Percentiles rank a stretch among this genome's conserved stretches.
phyloP scores from a whole-genome alignment of 2,329 filamentous ascomycete species.

The Kalaharituber pfeilii region DNA sequence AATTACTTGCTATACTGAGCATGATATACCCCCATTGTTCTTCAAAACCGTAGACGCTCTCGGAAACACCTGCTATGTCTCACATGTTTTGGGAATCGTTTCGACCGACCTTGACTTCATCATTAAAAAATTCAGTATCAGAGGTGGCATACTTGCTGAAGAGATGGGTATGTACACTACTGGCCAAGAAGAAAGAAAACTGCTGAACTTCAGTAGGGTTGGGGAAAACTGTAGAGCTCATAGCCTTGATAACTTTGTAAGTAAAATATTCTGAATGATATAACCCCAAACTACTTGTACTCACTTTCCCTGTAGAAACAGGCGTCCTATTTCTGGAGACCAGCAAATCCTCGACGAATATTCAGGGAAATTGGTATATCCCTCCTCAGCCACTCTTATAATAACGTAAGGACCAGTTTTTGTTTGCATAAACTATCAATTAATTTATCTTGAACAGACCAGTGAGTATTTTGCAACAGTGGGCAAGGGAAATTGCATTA shows the following conservation, averaged over 20 bases:
- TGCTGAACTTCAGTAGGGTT: too few relatives aligned
- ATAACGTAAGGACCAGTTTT: constrained; percentile 36
- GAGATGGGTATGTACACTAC: too few relatives aligned
- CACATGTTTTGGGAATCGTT: constrained; percentile 44
- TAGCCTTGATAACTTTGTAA: constrained; percentile 46
- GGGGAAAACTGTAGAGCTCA: constrained; percentile 62
- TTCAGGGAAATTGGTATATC: constrained; percentile 31
- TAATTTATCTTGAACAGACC: constrained; percentile 7
- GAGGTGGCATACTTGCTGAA: constrained; percentile 53
- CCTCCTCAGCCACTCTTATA: constrained; percentile 43
- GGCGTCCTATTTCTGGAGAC: too few relatives aligned
- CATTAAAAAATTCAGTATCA: constrained; percentile 25
- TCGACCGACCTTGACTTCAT: constrained; percentile 35
- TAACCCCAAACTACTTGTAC: too few relatives aligned
- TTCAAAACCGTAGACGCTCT: constrained; percentile 25
- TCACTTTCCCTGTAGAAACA: too few relatives aligned
- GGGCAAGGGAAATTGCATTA: constrained; percentile 41
- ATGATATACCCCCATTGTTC: constrained; percentile 25
- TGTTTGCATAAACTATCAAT: background rate
- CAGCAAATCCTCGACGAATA: constrained; percentile 27
- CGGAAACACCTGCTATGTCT: constrained; percentile 36
- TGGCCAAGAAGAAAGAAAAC: too few relatives aligned
- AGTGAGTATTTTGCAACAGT: constrained; percentile 37
- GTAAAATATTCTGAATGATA: too few relatives aligned
- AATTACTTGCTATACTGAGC: background rate